These are phyloP conservation scores for Leccinum disarticulatum DNA, from an alignment of 768 basidiomycete species.

Conservation along the genomic window DNA sequence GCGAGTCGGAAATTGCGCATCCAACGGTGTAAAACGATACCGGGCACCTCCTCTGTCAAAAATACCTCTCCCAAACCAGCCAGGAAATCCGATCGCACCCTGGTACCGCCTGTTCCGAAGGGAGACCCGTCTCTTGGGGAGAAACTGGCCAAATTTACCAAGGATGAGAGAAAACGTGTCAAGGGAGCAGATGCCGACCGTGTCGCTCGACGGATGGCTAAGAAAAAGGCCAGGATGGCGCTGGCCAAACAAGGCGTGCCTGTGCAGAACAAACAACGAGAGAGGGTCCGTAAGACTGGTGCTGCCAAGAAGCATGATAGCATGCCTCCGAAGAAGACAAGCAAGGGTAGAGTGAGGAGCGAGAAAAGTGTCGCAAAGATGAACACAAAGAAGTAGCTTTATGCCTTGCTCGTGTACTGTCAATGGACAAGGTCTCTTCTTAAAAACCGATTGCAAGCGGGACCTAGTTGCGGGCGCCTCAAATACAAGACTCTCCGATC, in stretches of 20 bases:
- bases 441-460: too few relatives aligned
- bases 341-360: slow-evolving; percentile 51
- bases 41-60: slow-evolving; percentile 36
- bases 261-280: slow-evolving; percentile 42
- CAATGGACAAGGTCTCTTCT: too few relatives aligned
- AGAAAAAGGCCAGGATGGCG: slow-evolving; percentile 75
- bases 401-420: not conserved
- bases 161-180: slow-evolving; percentile 80
- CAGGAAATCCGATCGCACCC: not conserved
- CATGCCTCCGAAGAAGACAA: slow-evolving; percentile 27
- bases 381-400: slow-evolving; percentile 56
- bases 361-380: slow-evolving; percentile 52
- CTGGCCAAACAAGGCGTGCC: slow-evolving; percentile 44
- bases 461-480: too few relatives aligned
- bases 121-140: slow-evolving; percentile 83
- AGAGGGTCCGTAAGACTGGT: slow-evolving; percentile 45
- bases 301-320: slow-evolving; percentile 23
- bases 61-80: slow-evolving; percentile 5
- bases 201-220: slow-evolving; percentile 79
- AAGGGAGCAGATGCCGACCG: slow-evolving; percentile 83
- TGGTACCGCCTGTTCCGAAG: slow-evolving; percentile 47
- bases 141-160: slow-evolving; percentile 72
- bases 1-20: slow-evolving; percentile 91
- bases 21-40: slow-evolving; percentile 82
- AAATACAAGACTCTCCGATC: too few relatives aligned